These are phyloP conservation scores for Adenanthera pavonina DNA, from an alignment of 306 rosid species.

Conservation along the genomic window DNA sequence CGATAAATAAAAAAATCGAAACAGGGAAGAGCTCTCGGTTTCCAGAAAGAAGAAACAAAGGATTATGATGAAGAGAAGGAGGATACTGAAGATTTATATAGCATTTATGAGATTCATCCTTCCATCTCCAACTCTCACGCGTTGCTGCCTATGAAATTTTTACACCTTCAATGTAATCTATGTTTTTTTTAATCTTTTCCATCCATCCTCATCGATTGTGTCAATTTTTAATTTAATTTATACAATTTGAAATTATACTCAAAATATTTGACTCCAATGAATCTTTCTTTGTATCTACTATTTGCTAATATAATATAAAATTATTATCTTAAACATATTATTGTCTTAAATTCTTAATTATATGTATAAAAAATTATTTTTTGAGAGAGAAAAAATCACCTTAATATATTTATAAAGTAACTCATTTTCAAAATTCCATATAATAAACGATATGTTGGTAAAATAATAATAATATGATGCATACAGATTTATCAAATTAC, in stretches of 20 bases:
- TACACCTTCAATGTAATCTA: neutral
- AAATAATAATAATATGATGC: no score
- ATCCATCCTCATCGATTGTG: neutral
- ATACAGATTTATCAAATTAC: no score
- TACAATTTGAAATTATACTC: neutral
- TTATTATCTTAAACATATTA: no score
- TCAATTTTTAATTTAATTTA: neutral
- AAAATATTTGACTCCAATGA: no score
- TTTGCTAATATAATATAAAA: no score
- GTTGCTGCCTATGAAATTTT: slow-evolving; percentile 29
- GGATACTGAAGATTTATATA: slow-evolving; percentile 45
- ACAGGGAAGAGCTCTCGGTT: slow-evolving; percentile 30
- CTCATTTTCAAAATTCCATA: no score
- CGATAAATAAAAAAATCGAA: slow-evolving; percentile 19
- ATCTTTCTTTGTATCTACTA: no score
- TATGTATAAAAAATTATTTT: no score
- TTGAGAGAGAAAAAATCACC: no score
- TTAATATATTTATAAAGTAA: no score
- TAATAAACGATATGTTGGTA: no score
- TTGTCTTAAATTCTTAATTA: no score
- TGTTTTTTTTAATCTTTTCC: neutral
- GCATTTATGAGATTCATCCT: slow-evolving; percentile 46
- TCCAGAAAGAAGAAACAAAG: slow-evolving; percentile 34
- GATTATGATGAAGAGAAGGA: slow-evolving; percentile 13
- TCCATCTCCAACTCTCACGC: slow-evolving; percentile 36